Evolutionary conservation across 2,329 filamentous ascomycete genomes (phyloP), one percentile per base, ranked within the genome.

Genomic region (Dothistroma pini): DNA sequence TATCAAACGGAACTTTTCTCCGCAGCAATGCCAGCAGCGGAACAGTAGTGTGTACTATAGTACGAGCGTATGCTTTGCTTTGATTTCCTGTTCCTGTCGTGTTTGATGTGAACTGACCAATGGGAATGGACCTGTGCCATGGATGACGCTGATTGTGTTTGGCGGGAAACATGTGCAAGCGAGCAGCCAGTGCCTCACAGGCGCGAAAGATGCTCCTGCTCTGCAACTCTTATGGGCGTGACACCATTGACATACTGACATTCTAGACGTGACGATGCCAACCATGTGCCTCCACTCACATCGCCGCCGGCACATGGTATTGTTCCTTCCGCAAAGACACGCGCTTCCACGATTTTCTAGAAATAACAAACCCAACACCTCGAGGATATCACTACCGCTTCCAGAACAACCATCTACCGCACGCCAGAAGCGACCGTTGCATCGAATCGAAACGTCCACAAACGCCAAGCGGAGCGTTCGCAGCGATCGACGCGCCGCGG

Each of bases 11-110:
- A 41, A 59, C 38, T 59, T 51, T 66, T 61, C 58, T 64, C 50
- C 32, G 54, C 58, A 55, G 50, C 63, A 62, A 48, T 54, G 56
- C 58, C 58, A 57, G 56, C 41, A 44, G 58, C 60, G 51, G 48
- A 52, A 52, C 56, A 56, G 56, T 44, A 19, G 41, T 63, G 54
- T 67, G 61, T 65, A 64, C 61, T 60, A 63, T 65, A 64, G 53
- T 49, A 51, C 49, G 34, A 59, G 29, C 44, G 44, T 21, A 38
- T 31, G 25, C 19, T 44, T 32, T 35, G 35, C 25, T 54, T 47
- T 34, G 8, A 44, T 53, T 47, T 25, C 53, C 25, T 44, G 34
- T 22, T 55, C 19, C 53, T 55, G 19, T 31, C 9, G 2, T 51
- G 48, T 51, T 10, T 25, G 19, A 8, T 3, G 19, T 25, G 3